A percentile compares a stretch with the other conserved stretches of the same genome.
Evolutionary conservation across 805 yeast species (phyloP).

Genomic region (Candida awuae): DNA sequence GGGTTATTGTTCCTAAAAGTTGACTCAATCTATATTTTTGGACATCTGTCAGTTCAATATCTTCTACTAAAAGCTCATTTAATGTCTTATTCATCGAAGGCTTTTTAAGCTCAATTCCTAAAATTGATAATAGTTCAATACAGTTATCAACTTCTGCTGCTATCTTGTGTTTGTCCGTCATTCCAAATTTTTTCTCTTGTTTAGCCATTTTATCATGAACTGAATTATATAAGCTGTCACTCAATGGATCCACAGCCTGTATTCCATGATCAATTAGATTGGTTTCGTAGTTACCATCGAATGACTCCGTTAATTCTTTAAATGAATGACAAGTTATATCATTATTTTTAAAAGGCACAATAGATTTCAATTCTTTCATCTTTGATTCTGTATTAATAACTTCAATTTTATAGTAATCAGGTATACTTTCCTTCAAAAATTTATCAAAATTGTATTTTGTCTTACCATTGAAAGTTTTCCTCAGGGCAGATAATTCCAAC

Average conservation of each 20-base stretch:
- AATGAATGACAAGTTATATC: not conserved
- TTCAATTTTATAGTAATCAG: conserved; percentile 20
- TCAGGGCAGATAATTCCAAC: conserved; percentile 8
- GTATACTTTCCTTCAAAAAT: conserved; percentile 18
- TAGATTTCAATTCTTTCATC: not conserved
- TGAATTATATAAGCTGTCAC: conserved; percentile 34
- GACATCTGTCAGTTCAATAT: conserved; percentile 10
- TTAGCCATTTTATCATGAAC: conserved; percentile 55
- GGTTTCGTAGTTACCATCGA: conserved; percentile 11
- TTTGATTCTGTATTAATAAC: conserved; percentile 11
- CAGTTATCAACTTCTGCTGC: conserved; percentile 51
- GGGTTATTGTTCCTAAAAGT: conserved; percentile 30
- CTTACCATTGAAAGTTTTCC: conserved; percentile 15
- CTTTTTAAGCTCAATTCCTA: conserved; percentile 19
- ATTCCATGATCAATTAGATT: conserved; percentile 16
- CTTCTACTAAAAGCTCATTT: conserved; percentile 5
- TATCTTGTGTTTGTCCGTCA: conserved; percentile 45
- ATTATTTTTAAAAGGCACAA: not conserved
- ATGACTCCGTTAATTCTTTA: not conserved
- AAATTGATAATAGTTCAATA: conserved; percentile 35
- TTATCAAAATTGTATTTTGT: conserved; percentile 31
- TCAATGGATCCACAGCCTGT: conserved; percentile 36
- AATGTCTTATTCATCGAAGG: conserved; percentile 8
- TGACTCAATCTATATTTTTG: conserved; percentile 6
- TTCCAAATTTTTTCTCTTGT: conserved; percentile 54